Percentiles rank a stretch among this genome's conserved stretches.
Conservation (phyloP, 2,329 filamentous ascomycete genomes). For the Acrodontium crateriforme region DNA sequence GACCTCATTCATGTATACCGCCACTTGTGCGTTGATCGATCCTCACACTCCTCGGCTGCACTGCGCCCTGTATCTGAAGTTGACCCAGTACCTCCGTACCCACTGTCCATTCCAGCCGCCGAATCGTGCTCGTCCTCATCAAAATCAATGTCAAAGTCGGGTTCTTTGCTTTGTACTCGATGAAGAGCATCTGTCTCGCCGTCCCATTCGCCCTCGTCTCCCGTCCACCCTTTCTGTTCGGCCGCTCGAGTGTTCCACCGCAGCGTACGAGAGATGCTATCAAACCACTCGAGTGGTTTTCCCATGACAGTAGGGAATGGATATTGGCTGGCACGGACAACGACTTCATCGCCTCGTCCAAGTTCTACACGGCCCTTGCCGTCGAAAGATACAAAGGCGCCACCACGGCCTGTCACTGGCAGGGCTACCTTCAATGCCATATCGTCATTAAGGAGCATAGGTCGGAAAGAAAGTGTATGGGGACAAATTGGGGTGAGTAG, state of each 20-base stretch:
- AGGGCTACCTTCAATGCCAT: slow-evolving; percentile 83
- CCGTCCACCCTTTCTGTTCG: slow-evolving; percentile 71
- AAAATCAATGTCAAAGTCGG: slow-evolving; percentile 90
- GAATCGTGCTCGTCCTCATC: slow-evolving; percentile 40
- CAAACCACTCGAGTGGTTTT: slow-evolving; percentile 87
- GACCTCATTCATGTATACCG: too few species aligned
- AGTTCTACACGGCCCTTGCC: slow-evolving; percentile 93
- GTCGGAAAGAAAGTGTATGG: slow-evolving; percentile 89
- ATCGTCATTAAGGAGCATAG: slow-evolving; percentile 93
- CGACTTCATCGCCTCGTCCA: slow-evolving; percentile 85
- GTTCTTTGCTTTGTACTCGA: slow-evolving; percentile 32
- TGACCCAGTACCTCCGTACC: slow-evolving; percentile 6
- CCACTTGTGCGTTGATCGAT: too few species aligned
- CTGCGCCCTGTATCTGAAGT: too few species aligned
- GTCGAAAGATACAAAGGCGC: slow-evolving; percentile 93
- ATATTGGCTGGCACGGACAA: slow-evolving; percentile 89
- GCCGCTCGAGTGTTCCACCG: slow-evolving; percentile 92
- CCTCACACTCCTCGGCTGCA: slow-evolving; percentile 1
- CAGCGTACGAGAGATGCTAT: slow-evolving; percentile 81
- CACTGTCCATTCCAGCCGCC: slow-evolving; percentile 5
- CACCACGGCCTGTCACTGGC: slow-evolving; percentile 71
- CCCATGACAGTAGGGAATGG: slow-evolving; percentile 94
- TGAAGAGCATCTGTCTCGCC: slow-evolving; percentile 22
- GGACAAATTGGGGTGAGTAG: slow-evolving; percentile 95
- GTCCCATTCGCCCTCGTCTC: slow-evolving; percentile 40